Evolutionary conservation across 1,284 basidiomycete species (phyloP).

Genomic region (Boletus smithii): DNA sequence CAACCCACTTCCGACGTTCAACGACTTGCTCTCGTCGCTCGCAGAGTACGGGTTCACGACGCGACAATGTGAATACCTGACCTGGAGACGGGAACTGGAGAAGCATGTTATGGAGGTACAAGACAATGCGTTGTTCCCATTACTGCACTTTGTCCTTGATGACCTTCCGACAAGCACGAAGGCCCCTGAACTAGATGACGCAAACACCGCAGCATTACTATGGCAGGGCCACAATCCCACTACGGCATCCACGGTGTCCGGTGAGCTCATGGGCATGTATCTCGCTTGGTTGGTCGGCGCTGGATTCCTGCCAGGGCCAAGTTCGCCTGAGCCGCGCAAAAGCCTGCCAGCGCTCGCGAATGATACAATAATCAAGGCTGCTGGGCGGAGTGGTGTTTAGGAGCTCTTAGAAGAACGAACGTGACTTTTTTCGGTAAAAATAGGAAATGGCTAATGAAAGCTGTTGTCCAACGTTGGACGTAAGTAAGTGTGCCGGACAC

Average conservation of each 20-base stretch:
- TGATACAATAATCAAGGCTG: constrained; percentile 37
- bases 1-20: constrained; percentile 86
- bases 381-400: constrained; percentile 47
- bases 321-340: constrained; percentile 38
- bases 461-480: no score
- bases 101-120: constrained; percentile 91
- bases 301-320: constrained; percentile 78
- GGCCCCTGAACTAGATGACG: constrained; percentile 87
- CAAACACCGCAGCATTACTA: constrained; percentile 68
- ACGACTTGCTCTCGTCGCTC: constrained; percentile 79
- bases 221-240: constrained; percentile 42
- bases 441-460: no score
- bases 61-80: constrained; percentile 81
- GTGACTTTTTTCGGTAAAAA: no score
- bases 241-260: constrained; percentile 68
- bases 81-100: constrained; percentile 91
- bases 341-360: constrained; percentile 43
- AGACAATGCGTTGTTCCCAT: constrained; percentile 96
- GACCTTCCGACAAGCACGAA: constrained; percentile 97
- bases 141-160: constrained; percentile 96
- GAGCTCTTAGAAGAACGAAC: constrained; percentile 1
- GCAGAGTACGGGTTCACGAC: constrained; percentile 80
- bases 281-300: constrained; percentile 92
- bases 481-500: no score
- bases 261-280: constrained; percentile 80